Conservation (phyloP, 139 green algal species). For the Tetradesmus obliquus region DNA sequence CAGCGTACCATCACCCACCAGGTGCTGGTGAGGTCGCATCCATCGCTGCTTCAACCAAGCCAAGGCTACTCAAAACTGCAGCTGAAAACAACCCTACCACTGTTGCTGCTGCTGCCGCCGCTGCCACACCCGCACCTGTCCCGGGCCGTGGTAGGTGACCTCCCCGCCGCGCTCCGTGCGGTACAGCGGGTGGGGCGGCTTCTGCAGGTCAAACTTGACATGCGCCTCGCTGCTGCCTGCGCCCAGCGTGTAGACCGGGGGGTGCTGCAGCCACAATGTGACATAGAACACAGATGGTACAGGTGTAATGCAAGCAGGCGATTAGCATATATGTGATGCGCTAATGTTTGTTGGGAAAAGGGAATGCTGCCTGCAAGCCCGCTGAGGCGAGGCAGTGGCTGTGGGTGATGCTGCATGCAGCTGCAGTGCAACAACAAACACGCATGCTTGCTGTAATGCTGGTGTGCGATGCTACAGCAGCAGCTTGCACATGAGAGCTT, state of each 20-base stretch:
- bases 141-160: conserved; percentile 94
- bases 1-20: neutral
- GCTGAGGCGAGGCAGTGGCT: too few species aligned
- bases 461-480: too few species aligned
- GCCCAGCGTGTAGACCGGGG: conserved; percentile 87
- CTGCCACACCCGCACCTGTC: conserved; percentile 58
- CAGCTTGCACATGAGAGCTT: neutral
- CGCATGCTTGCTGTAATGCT: too few species aligned
- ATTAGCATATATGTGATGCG: too few species aligned
- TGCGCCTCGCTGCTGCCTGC: conserved; percentile 72
- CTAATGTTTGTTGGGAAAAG: too few species aligned
- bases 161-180: conserved; percentile 85
- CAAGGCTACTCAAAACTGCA: neutral
- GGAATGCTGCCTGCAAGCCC: too few species aligned
- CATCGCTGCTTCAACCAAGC: too few species aligned
- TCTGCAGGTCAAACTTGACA: conserved; percentile 58
- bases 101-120: neutral
- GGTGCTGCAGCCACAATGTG: conserved; percentile 73
- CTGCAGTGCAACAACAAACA: too few species aligned
- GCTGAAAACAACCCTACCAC: neutral
- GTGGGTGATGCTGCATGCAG: too few species aligned
- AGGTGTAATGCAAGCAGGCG: too few species aligned
- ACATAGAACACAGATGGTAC: neutral
- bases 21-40: too few species aligned
- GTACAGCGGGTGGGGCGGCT: conserved; percentile 56